Evolutionary conservation across 345 rosid species (phyloP), one percentile per base, ranked within the genome.

Genomic region (Cardamine resedifolia): DNA sequence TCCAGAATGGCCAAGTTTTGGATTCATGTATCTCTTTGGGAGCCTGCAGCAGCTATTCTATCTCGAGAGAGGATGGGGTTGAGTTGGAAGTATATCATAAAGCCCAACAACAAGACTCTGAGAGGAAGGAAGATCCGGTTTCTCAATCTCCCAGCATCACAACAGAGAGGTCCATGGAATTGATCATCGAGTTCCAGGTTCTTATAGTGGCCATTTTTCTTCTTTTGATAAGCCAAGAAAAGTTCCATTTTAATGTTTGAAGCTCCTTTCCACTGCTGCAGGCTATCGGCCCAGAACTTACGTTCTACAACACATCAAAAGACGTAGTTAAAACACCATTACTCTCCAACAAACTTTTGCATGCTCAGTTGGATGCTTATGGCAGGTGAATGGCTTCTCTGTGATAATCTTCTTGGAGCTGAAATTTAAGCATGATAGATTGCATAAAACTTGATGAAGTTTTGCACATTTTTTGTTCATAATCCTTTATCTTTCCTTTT

Each of bases 271-370:
- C 55, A 24, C 70, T 66, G 57, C 81, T 81, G 77, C 81, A 95
- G 99, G 97, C 96, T 62, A 83, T 95, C 65, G 90, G 96, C 28
- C 97, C 96, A 38, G 99, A 95, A 83, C 90, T 95, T 58, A 95
- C 97, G 47, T 95, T 95, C 65, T 95, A 91, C 76, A 89, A 74
- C 74, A 77, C 88, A 70, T 91, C 90, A 30, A 90, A 85, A 81
- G 88, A 89, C 65, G 84, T 85, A 16, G 91, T 82, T 38, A 79
- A 85, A 69, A 86, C 91, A 2, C 81, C 90, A 27, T 58, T 80
- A 38, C 84, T 91, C 65, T 84, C 93, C 34, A 95, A 88, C 83
- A 94, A 85, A 68, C 93, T 95, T 78, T 78, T 95, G 85, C 99
- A 95, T 71, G 92, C 93, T 48, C 96, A 87, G 70, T 75, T 95